Evolutionary conservation across 768 basidiomycete genomes (phyloP).

Genomic region (Tylopilus subfusipes): DNA sequence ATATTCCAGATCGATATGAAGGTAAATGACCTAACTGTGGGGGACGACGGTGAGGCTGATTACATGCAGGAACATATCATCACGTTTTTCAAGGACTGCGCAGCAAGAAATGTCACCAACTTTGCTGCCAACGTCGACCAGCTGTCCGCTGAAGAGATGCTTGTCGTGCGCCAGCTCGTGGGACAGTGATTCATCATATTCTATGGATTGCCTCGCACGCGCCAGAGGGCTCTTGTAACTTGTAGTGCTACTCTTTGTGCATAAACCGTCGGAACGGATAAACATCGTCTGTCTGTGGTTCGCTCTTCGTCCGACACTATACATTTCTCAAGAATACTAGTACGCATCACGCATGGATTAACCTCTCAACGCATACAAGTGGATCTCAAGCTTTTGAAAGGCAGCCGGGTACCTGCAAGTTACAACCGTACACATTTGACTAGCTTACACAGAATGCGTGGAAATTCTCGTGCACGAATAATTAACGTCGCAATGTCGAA

Average conservation of each 20-base stretch:
- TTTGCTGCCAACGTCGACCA: slow-evolving; percentile 64
- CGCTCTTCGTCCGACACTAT: not conserved
- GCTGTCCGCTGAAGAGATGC: slow-evolving; percentile 65
- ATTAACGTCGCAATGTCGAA: too few species aligned
- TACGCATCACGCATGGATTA: not conserved
- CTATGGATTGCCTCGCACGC: not conserved
- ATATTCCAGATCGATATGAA: slow-evolving; percentile 83
- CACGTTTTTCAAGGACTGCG: slow-evolving; percentile 67
- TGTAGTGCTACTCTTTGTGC: slow-evolving; percentile 19
- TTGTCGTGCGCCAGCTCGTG: slow-evolving; percentile 56
- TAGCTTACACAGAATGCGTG: not conserved
- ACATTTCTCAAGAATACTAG: not conserved
- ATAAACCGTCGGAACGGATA: not conserved
- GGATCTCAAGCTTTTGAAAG: not conserved
- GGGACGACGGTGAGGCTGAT: not conserved
- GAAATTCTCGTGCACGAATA: not conserved
- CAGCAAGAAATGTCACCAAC: slow-evolving; percentile 54
- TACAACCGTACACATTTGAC: not conserved
- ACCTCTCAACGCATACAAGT: not conserved
- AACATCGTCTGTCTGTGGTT: not conserved
- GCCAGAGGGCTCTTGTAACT: not conserved
- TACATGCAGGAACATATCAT: slow-evolving; percentile 58
- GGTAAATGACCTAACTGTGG: slow-evolving; percentile 32
- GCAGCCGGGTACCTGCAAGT: not conserved
- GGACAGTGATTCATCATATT: slow-evolving; percentile 17